Base-by-base conservation (phyloP, 208 protist species). In the Blastocrithidia nonstop region DNA sequence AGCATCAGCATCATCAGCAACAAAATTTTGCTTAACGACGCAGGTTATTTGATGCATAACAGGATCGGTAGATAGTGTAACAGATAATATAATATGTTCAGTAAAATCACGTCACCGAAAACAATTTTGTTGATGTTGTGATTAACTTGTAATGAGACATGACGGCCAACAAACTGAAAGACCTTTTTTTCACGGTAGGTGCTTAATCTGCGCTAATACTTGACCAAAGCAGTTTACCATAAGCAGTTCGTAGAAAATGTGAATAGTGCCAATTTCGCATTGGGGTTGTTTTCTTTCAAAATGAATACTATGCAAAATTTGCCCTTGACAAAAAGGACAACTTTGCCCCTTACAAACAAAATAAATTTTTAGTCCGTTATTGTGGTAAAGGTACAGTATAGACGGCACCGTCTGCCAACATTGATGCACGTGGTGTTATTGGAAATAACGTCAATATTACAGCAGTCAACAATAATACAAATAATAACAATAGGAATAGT, bases 321-420 rank as follows among this genome's bases (percentile, higher is more conserved):
- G 82, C 66, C 3, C 71, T 87, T 9, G 68, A 91, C 52, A 91
- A 84, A 49, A 61, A 85, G 6, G 45, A 87, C 59, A 56, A 87
- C 48, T 91, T 91, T 52, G 76, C 82, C 4, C 76, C 82, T 5
- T 54, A 77, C 33, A 58, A 91, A 45, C 71, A 80, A 44, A 66
- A 86, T 48, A 66, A 63, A 27, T 66, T 91, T 3, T 42, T 56
- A 15, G 82, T 85, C 39, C 62, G 58, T 0, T 87, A 85, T 61
- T 86, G 70, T 51, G 66, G 68, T 28, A 45, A 40, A 25, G 32
- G 48, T 40, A 26, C 13, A 6, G 29, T 6, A 29, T 22, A 35
- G 53, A 25, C 23, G 21, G 11, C 23, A 13, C 21, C 20, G 21
- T 3, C 41, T 5, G 21, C 27, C 29, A n/a, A 11, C n/a, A n/a